phyloP scores from a whole-genome alignment of 2,329 filamentous ascomycete genomes.

The Colletotrichum lindemuthianum region DNA sequence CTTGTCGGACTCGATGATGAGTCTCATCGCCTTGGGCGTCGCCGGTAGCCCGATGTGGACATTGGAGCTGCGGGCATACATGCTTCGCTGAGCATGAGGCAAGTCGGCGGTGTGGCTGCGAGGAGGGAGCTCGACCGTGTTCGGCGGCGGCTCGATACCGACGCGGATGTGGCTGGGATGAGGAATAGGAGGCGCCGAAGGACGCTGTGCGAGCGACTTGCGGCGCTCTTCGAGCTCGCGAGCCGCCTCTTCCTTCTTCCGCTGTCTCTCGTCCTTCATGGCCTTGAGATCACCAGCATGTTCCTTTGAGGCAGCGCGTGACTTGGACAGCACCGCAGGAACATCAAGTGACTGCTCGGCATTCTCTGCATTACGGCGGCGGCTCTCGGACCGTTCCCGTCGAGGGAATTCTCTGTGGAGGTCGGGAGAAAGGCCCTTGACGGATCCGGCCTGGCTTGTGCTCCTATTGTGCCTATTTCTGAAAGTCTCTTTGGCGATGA shows the following conservation, averaged over 20 bases:
- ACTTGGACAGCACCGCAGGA: constrained; percentile 44
- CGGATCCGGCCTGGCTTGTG: constrained; percentile 51
- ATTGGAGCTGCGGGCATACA: constrained; percentile 55
- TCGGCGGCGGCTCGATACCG: constrained; percentile 41
- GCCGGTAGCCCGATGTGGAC: constrained; percentile 83
- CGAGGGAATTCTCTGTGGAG: constrained; percentile 41
- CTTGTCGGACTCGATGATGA: constrained; percentile 73
- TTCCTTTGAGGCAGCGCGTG: constrained; percentile 54
- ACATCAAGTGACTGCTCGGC: constrained; percentile 38
- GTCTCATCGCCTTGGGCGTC: constrained; percentile 89
- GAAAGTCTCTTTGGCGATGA: constrained; percentile 65
- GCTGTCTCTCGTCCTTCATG: constrained; percentile 69
- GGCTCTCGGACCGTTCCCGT: constrained; percentile 53
- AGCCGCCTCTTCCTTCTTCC: constrained; percentile 79
- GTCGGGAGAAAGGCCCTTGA: constrained; percentile 49
- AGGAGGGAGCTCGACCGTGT: constrained; percentile 56
- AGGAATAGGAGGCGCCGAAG: constrained; percentile 82
- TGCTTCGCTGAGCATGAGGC: constrained; percentile 51
- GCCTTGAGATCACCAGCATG: constrained; percentile 64
- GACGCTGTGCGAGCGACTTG: constrained; percentile 82
- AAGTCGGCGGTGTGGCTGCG: constrained; percentile 76
- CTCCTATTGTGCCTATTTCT: constrained; percentile 65
- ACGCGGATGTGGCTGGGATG: constrained; percentile 69
- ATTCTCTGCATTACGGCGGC: constrained; percentile 47
- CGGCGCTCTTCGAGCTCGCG: constrained; percentile 90